A percentile compares a stretch with the other conserved stretches of the same genome.
Evolutionary conservation across 371 early-diverging fungal genomes (phyloP).

Genomic region (Vairimorpha apis): DNA sequence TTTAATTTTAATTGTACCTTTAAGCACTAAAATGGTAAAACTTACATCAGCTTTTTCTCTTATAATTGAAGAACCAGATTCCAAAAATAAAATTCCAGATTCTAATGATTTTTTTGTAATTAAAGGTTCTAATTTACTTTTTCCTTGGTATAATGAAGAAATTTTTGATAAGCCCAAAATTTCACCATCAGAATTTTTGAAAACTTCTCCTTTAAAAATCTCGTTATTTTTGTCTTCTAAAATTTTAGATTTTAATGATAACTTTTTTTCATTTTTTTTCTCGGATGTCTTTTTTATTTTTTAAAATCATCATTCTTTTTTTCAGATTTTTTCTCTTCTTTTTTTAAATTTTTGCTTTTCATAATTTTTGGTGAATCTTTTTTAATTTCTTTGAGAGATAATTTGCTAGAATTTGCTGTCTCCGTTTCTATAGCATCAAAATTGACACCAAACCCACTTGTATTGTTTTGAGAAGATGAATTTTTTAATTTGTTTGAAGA

Average conservation of each 20-base stretch:
- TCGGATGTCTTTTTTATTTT: not conserved
- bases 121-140: conserved; percentile 32
- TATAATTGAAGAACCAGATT: conserved; percentile 34
- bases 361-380: not conserved
- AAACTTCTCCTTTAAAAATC: not conserved
- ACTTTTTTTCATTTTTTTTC: conserved; percentile 6
- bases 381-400: not conserved
- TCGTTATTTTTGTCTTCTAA: not conserved
- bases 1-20: conserved; percentile 41
- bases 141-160: not conserved
- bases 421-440: conserved; percentile 11
- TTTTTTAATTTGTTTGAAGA: conserved; percentile 4
- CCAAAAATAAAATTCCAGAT: conserved; percentile 45
- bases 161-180: conserved; percentile 7
- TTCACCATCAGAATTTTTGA: not conserved
- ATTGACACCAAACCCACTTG: not conserved
- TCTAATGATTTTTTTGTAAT: conserved; percentile 19
- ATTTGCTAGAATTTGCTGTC: not conserved
- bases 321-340: conserved; percentile 1
- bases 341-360: not conserved
- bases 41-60: conserved; percentile 29
- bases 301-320: not conserved
- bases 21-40: conserved; percentile 49
- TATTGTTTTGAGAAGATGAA: not conserved
- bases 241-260: not conserved